Conservation (phyloP, 2,329 filamentous ascomycete species). For the Beauveria sp. region DNA sequence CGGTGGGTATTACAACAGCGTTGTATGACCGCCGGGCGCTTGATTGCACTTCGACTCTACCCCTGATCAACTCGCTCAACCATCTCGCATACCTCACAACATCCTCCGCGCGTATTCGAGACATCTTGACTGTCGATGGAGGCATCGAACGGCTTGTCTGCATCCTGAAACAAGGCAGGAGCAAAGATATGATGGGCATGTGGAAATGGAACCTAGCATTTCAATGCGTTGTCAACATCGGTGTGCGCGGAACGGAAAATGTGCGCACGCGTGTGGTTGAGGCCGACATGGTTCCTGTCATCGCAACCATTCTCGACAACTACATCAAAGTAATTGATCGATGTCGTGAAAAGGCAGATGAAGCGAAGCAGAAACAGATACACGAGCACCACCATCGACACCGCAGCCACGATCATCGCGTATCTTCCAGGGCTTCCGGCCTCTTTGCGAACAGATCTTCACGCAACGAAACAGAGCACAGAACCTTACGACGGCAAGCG, state of each 20-base stretch:
- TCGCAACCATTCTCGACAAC: conserved; percentile 95
- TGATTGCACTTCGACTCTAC: conserved; percentile 95
- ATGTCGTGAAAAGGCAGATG: conserved; percentile 77
- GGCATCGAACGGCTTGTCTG: conserved; percentile 94
- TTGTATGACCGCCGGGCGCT: conserved; percentile 95
- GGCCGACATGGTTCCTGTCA: conserved; percentile 98
- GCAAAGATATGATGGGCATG: conserved; percentile 99
- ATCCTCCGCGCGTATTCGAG: conserved; percentile 91
- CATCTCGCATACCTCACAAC: conserved; percentile 98
- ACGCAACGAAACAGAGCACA: conserved; percentile 50
- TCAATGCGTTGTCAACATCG: conserved; percentile 98
- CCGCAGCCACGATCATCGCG: conserved; percentile 41
- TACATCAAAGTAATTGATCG: conserved; percentile 96
- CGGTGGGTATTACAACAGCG: conserved; percentile 95
- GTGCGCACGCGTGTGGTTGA: conserved; percentile 94
- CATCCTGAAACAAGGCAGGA: conserved; percentile 94
- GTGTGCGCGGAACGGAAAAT: conserved; percentile 87
- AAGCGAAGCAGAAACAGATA: conserved; percentile 65
- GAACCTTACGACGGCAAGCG: conserved; percentile 64
- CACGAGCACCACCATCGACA: conserved; percentile 45
- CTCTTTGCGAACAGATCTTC: conserved; percentile 43
- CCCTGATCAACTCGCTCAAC: conserved; percentile 97
- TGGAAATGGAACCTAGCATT: conserved; percentile 99
- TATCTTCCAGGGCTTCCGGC: conserved; percentile 31
- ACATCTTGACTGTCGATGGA: conserved; percentile 97